Percentiles rank a stretch among this genome's conserved stretches.
Evolutionary conservation across 768 basidiomycete species (phyloP).

Genomic region (Agaricus subrufescens): DNA sequence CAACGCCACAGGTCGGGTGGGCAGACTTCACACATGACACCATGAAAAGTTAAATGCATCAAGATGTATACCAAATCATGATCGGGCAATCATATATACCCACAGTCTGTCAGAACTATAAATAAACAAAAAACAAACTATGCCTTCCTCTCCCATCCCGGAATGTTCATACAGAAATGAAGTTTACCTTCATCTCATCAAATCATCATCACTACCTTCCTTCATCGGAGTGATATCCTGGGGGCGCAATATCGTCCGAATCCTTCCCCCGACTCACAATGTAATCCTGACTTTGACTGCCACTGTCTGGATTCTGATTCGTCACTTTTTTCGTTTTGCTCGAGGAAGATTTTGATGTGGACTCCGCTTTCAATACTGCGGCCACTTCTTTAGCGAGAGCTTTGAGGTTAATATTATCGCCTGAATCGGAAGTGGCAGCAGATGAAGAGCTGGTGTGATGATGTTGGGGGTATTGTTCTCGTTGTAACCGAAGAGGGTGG

Average conservation of each 20-base stretch:
- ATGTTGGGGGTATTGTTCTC: background rate
- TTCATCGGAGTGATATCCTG: background rate
- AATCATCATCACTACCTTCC: background rate
- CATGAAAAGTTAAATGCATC: no score
- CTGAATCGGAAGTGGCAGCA: background rate
- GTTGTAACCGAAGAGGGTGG: no score
- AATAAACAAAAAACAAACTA: no score
- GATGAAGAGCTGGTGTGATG: background rate
- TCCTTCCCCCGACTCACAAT: background rate
- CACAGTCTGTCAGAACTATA: no score
- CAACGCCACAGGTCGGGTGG: no score
- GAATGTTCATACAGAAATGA: no score
- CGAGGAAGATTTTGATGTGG: no score
- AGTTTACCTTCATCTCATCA: no score
- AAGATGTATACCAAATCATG: no score
- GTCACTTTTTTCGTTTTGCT: background rate
- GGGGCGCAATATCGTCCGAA: background rate
- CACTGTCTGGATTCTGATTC: background rate
- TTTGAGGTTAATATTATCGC: constrained; percentile 10
- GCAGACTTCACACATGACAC: no score
- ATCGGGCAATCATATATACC: no score
- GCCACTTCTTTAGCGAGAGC: constrained; percentile 17
- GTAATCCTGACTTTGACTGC: background rate
- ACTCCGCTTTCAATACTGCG: constrained; percentile 7
- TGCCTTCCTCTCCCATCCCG: no score